phyloP scores from a whole-genome alignment of 2,329 filamentous ascomycete species.

The Chaetomiaceae sp. region DNA sequence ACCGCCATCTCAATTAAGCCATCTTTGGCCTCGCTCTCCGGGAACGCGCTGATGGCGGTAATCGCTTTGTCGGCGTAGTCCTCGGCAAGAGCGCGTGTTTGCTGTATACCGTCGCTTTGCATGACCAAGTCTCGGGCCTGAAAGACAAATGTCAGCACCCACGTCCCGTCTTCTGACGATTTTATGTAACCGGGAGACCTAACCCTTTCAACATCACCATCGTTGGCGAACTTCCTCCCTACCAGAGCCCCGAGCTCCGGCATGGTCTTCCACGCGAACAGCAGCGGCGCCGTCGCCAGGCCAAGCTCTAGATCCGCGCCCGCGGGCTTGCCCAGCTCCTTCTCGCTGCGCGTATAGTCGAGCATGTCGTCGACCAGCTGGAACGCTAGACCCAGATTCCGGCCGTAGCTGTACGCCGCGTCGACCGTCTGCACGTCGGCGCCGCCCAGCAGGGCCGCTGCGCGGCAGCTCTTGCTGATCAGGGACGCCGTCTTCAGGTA shows the following conservation, averaged over 20 bases:
- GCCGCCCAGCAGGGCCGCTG: conserved; percentile 78
- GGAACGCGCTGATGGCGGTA: conserved; percentile 74
- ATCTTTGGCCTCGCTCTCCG: conserved; percentile 89
- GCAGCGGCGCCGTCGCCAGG: conserved; percentile 82
- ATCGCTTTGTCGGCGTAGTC: conserved; percentile 88
- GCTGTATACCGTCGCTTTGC: conserved; percentile 79
- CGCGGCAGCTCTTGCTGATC: conserved; percentile 93
- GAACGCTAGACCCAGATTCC: conserved; percentile 90
- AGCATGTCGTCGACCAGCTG: conserved; percentile 97
- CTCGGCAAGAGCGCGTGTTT: conserved; percentile 83
- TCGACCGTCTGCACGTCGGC: conserved; percentile 73
- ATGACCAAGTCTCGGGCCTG: conserved; percentile 84
- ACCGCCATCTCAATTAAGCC: conserved; percentile 89
- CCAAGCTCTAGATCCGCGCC: conserved; percentile 91
- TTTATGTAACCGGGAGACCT: conserved; percentile 31
- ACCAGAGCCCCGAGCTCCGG: conserved; percentile 80
- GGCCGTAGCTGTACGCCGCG: conserved; percentile 84
- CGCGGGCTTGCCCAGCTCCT: conserved; percentile 87
- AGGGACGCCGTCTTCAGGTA: conserved; percentile 95
- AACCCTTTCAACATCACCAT: conserved; percentile 84
- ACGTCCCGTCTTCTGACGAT: neutral
- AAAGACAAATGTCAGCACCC: neutral
- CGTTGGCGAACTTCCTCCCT: conserved; percentile 77
- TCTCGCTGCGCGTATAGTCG: conserved; percentile 82
- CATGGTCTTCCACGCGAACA: conserved; percentile 93